Conservation (phyloP, 2,329 filamentous ascomycete species). For the Cryphonectria nitschkei region DNA sequence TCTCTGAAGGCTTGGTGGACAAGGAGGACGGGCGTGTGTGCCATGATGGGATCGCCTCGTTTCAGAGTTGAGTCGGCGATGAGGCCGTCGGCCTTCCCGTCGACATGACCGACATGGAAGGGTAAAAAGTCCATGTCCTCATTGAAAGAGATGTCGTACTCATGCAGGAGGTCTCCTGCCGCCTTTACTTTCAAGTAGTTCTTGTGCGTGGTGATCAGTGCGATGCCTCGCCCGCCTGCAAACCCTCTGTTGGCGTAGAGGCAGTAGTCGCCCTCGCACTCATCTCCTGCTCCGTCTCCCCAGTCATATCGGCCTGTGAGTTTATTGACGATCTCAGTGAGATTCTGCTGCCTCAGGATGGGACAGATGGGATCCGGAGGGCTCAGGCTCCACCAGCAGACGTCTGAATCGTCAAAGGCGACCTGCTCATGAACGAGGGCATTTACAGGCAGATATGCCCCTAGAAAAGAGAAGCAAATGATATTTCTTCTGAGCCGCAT, state of each 20-base stretch:
- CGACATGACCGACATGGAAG: constrained; percentile 37
- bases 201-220: constrained; percentile 29
- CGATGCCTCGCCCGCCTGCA: constrained; percentile 30
- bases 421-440: constrained; percentile 26
- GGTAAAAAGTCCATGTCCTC: constrained; percentile 34
- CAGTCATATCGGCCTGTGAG: constrained; percentile 37
- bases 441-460: neutral
- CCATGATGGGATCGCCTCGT: constrained; percentile 42
- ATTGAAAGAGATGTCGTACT: constrained; percentile 35
- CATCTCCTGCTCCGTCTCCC: constrained; percentile 29
- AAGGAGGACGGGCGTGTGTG: constrained; percentile 37
- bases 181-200: constrained; percentile 24
- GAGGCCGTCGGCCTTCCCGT: constrained; percentile 42
- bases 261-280: constrained; percentile 32
- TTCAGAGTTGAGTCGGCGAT: constrained; percentile 41
- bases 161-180: constrained; percentile 15
- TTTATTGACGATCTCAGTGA: constrained; percentile 46
- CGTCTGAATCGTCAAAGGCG: constrained; percentile 25
- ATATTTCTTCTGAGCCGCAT: neutral
- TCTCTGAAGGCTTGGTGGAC: constrained; percentile 34
- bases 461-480: neutral
- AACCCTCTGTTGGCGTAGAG: constrained; percentile 31
- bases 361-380: constrained; percentile 26
- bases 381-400: constrained; percentile 27
- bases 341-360: constrained; percentile 38